Evolutionary conservation across 2,329 filamentous ascomycete species (phyloP).

Genomic region (Dothideomycetes sp.): DNA sequence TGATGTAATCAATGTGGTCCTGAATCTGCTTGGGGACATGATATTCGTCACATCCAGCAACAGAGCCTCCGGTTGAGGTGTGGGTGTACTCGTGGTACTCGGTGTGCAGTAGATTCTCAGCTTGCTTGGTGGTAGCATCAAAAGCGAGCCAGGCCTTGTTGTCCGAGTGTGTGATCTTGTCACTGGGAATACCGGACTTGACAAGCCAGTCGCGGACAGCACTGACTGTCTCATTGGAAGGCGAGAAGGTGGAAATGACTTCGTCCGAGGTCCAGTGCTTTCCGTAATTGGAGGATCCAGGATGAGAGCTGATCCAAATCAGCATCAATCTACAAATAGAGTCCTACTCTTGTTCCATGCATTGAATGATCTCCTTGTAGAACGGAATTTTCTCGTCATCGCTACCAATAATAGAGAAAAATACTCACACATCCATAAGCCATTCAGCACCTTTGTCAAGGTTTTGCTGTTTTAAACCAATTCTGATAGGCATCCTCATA

Average conservation of each 20-base stretch:
- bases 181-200: slow-evolving; percentile 15
- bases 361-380: background rate
- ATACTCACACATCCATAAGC: slow-evolving; percentile 24
- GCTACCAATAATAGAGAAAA: background rate
- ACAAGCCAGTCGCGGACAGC: slow-evolving; percentile 22
- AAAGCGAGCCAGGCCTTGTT: slow-evolving; percentile 28
- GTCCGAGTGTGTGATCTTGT: slow-evolving; percentile 23
- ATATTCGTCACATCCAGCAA: slow-evolving; percentile 20
- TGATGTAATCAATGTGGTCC: slow-evolving; percentile 23
- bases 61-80: slow-evolving; percentile 16
- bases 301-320: slow-evolving; percentile 19
- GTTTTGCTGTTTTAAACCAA: slow-evolving; percentile 38
- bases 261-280: slow-evolving; percentile 25
- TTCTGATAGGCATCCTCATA: slow-evolving; percentile 36
- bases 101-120: slow-evolving; percentile 21
- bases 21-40: slow-evolving; percentile 19
- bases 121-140: slow-evolving; percentile 22
- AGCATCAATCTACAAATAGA: background rate
- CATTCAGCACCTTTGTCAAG: slow-evolving; percentile 31
- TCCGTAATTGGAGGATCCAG: slow-evolving; percentile 26
- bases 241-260: slow-evolving; percentile 22
- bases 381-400: background rate
- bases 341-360: background rate
- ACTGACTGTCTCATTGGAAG: slow-evolving; percentile 19
- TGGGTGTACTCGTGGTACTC: slow-evolving; percentile 23